A percentile compares a stretch with the other conserved stretches of the same genome.
phyloP scores from a whole-genome alignment of 306 rosid species.

The Ceratonia siliqua region DNA sequence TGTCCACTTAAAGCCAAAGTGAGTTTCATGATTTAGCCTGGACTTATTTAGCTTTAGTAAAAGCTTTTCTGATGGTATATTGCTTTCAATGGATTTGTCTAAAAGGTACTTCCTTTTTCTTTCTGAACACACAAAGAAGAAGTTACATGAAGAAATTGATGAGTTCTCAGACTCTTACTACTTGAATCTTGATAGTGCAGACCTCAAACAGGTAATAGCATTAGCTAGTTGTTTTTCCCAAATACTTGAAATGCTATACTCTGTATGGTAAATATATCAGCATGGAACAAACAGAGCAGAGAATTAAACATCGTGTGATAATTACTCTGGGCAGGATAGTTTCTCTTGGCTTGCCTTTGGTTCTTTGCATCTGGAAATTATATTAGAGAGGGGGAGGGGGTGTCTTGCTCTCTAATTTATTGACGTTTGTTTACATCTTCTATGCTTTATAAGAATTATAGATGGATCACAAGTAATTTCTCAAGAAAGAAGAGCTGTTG shows the following conservation, averaged over 20 bases:
- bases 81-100: slow-evolving; percentile 33
- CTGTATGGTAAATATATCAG: not conserved
- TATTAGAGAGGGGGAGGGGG: not conserved
- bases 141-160: slow-evolving; percentile 80
- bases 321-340: not conserved
- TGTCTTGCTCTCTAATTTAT: not conserved
- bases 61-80: slow-evolving; percentile 22
- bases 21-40: slow-evolving; percentile 36
- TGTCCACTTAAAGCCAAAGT: slow-evolving; percentile 77
- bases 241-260: not conserved
- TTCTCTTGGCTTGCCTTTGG: not conserved
- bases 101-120: slow-evolving; percentile 74
- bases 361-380: not conserved
- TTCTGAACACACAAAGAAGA: slow-evolving; percentile 72
- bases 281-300: not conserved
- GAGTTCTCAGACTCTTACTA: slow-evolving; percentile 83
- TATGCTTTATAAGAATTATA: not conserved
- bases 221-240: slow-evolving; percentile 5
- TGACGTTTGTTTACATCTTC: not conserved
- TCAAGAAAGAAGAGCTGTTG: not conserved
- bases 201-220: slow-evolving; percentile 70
- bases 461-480: not conserved
- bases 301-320: not conserved
- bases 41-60: slow-evolving; percentile 24
- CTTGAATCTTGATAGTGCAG: slow-evolving; percentile 72